A percentile compares a stretch with the other conserved stretches of the same genome.
Conservation (phyloP, 129 eudicot genomes). For the Flaveria robusta region DNA sequence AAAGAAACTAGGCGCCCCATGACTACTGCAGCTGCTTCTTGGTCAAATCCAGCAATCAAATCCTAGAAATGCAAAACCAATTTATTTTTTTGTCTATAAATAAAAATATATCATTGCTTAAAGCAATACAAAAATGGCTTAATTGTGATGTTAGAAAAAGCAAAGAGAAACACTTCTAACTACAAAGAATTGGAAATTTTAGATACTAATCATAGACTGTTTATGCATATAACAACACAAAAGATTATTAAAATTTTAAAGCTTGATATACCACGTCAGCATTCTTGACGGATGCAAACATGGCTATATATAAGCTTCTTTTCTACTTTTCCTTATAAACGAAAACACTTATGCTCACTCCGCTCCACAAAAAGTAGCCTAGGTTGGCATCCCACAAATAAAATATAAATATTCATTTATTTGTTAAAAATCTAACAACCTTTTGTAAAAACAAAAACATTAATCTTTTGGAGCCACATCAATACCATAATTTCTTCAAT, state of each 20-base stretch:
- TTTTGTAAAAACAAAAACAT: background rate
- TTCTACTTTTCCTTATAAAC: too few relatives aligned
- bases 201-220: background rate
- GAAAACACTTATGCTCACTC: too few relatives aligned
- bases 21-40: slow-evolving; percentile 98
- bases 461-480: background rate
- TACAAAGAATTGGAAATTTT: background rate
- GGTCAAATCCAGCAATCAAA: slow-evolving; percentile 92
- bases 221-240: background rate
- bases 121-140: background rate
- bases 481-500: background rate
- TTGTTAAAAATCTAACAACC: background rate
- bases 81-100: slow-evolving; percentile 11
- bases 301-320: background rate
- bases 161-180: background rate
- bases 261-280: slow-evolving; percentile 8
- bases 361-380: too few relatives aligned
- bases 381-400: background rate
- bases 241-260: background rate
- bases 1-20: slow-evolving; percentile 93
- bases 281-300: background rate
- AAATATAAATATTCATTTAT: background rate
- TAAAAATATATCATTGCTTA: background rate
- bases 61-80: slow-evolving; percentile 56
- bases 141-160: background rate